phyloP scores from a whole-genome alignment of 2,329 filamentous ascomycete species.

The Diaporthe longicolla region DNA sequence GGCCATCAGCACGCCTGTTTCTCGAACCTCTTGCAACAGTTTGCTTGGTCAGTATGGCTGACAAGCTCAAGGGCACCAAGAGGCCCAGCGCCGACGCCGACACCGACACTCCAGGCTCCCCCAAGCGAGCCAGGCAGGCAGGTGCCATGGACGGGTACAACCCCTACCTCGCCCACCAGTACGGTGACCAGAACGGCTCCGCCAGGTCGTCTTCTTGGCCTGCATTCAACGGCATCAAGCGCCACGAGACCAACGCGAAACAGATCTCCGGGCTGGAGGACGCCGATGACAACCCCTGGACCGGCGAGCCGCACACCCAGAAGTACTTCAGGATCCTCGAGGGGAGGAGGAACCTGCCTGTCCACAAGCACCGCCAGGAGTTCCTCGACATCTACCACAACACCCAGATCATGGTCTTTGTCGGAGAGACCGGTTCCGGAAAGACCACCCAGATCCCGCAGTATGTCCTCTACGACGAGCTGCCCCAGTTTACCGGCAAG shows the following conservation, averaged over 20 bases:
- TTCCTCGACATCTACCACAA: slow-evolving; percentile 94
- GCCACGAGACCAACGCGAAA: slow-evolving; percentile 84
- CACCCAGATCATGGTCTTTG: slow-evolving; percentile 96
- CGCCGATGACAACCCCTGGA: slow-evolving; percentile 88
- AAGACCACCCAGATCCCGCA: slow-evolving; percentile 99
- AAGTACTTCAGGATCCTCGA: slow-evolving; percentile 93
- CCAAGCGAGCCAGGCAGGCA: slow-evolving; percentile 49
- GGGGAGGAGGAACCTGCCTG: slow-evolving; percentile 86
- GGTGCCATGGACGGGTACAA: slow-evolving; percentile 65
- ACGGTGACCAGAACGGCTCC: slow-evolving; percentile 63
- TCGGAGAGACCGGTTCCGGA: slow-evolving; percentile 98
- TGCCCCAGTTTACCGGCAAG: slow-evolving; percentile 87
- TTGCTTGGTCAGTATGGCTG: slow-evolving; percentile 54
- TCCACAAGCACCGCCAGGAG: slow-evolving; percentile 93
- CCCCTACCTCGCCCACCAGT: slow-evolving; percentile 93
- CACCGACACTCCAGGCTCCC: slow-evolving; percentile 49
- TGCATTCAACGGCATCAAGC: slow-evolving; percentile 76
- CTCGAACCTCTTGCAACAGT: slow-evolving; percentile 18
- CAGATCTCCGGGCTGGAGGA: slow-evolving; percentile 84
- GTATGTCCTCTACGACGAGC: slow-evolving; percentile 96
- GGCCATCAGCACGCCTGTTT: slow-evolving; percentile 10
- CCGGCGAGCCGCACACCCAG: slow-evolving; percentile 79
- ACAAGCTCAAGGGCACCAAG: slow-evolving; percentile 56
- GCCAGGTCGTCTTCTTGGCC: slow-evolving; percentile 54
- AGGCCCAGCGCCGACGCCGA: slow-evolving; percentile 59